Base-by-base conservation (phyloP, 495 filamentous ascomycete species). In the Cryomyces antarcticus region DNA sequence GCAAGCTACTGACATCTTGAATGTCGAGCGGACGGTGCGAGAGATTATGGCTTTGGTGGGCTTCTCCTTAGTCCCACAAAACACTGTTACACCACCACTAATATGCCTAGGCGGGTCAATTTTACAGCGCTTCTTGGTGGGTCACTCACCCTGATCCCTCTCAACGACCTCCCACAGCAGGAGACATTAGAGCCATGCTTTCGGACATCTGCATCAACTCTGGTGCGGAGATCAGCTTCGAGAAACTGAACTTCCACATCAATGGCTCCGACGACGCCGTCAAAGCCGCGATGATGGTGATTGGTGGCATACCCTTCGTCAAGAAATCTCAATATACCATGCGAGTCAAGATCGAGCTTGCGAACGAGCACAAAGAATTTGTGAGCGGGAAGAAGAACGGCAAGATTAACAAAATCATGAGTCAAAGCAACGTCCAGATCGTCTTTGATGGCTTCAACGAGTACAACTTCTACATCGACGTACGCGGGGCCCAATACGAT, bases 371-470 rank as follows among this genome's bases (percentile, higher is more conserved):
- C 62, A 97, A 97, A 62, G 89, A 97, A 57, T 97, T 97, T 56
- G 89, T 97, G 37, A 92, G 85, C 48, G 89, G 89, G 38, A 99
- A 99, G 66, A 99, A 96, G 69, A 96, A 96, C 52, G 89, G 89
- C 63, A 99, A 99, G 67, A 96, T 99, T 60, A 99, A 99, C 70
- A 99, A 99, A 72, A 99, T 99, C 56, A 96, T 99, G 92, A 86
- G 86, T 10, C 86, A 94, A 59, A 89, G 83, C 64, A 93, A 88
- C 51, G 89, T 99, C 5, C 89, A 99, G 62, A 95, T 99, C 50
- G 86, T 95, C 49, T 99, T 99, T 51, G 92, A 99, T 55, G 83
- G 81, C 43, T 96, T 96, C 65, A 92, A 93, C 62, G 92, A 96
- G 64, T 99, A 95, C 67, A 96, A 96, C 62, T 96, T 99, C 67